Percentiles rank a stretch among this genome's conserved stretches.
Evolutionary conservation across 768 basidiomycete genomes (phyloP).

Genomic region (Mycena rosella): DNA sequence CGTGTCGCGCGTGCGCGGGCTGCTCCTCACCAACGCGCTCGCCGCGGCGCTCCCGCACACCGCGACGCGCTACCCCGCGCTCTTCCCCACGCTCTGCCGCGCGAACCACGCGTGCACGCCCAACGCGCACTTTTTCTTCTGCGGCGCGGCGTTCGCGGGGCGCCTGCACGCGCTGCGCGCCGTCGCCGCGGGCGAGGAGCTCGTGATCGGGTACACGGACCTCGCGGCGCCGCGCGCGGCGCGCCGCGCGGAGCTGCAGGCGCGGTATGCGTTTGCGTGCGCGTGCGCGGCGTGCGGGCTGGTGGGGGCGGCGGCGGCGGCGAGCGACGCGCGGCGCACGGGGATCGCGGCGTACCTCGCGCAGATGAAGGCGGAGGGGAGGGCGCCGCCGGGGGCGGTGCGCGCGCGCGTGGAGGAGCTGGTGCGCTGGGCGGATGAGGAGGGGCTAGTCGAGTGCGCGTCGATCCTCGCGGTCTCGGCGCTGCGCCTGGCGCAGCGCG

Average conservation of each 20-base stretch:
- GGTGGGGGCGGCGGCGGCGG: neutral
- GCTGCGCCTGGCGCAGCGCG: conserved; percentile 22
- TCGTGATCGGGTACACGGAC: conserved; percentile 32
- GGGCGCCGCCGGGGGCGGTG: neutral
- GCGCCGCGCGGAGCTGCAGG: conserved; percentile 3
- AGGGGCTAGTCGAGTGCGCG: conserved; percentile 29
- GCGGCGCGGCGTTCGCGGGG: conserved; percentile 15
- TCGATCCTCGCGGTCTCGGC: conserved; percentile 26
- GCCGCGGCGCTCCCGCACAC: conserved; percentile 6
- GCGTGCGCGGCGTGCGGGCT: conserved; percentile 23
- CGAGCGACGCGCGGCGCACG: conserved; percentile 24
- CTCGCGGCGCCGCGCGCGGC: conserved; percentile 3
- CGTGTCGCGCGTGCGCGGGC: conserved; percentile 11
- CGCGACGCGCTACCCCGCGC: conserved; percentile 4
- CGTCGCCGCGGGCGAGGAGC: conserved; percentile 32
- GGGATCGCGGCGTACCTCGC: conserved; percentile 21
- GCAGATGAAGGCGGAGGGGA: neutral
- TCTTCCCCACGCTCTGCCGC: conserved; percentile 30
- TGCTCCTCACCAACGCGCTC: conserved; percentile 32
- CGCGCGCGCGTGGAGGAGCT: conserved; percentile 19
- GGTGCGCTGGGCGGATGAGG: conserved; percentile 23
- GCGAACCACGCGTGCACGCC: conserved; percentile 35
- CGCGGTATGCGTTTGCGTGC: conserved; percentile 24
- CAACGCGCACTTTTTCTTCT: conserved; percentile 33
- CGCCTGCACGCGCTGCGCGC: conserved; percentile 20